Base-by-base conservation (phyloP, 331 rosid genomes). In the Malus hybrid region DNA sequence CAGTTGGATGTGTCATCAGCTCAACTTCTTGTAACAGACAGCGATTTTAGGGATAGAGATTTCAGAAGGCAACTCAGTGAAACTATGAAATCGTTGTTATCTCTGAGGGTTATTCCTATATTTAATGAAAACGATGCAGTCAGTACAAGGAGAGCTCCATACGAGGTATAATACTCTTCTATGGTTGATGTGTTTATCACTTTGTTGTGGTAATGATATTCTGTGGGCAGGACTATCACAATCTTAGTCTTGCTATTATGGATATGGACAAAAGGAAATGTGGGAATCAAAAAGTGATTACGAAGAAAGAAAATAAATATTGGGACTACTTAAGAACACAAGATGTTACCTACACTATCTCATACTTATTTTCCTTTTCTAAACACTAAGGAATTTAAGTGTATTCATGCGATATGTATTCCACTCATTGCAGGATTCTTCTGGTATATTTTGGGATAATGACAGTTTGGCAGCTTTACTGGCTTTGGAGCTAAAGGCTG, bases 381-480 rank as follows among this genome's bases (percentile, higher is more conserved):
- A 72, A 55, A 22, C 76, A 22, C 55, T 2, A 22, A 34, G 36
- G 22, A 34, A 7, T 26, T 24, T 6, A 72, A 58, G 24, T 72
- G 16, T 72, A 5, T 63, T 63, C 2, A 32, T 5, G 5, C 34
- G 42, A 5, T 60, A 69, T 70, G 67, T 33, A 24, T 57, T 73
- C 64, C 24, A 46, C 33, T 33, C 58, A 71, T 42, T 81, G 78
- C 95, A 94, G 97, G 99, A 92, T 79, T 89, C 97, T 72, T 95
- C 97, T 80, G 99, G 46, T 42, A 42, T 42, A 42, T 42, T 42
- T 42, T 42, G 46, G 46, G 46, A 42, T 42, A 42, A 42, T 79
- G 99, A 95, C 85, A 95, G 99, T 90, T 90, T 95, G 84, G 89
- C 99, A 30, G 99, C 99, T 77, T 86, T 95, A 61, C 81, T 95